A percentile compares a stretch with the other conserved stretches of the same genome.
phyloP scores from a whole-genome alignment of 1,139 yeast genomes.

The Taphrina pruni region DNA sequence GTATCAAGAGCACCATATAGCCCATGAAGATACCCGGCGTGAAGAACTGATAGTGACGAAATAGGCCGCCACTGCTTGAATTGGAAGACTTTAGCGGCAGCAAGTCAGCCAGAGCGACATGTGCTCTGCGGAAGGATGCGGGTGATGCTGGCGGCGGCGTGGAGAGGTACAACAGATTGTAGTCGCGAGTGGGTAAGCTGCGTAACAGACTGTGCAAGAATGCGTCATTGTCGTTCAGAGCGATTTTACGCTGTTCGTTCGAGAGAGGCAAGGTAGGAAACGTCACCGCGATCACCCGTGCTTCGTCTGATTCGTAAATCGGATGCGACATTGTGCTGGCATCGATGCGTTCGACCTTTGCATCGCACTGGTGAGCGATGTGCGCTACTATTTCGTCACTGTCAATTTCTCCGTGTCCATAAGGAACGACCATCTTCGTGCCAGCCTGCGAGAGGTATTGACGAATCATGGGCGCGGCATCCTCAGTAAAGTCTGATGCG shows the following conservation, averaged over 20 bases:
- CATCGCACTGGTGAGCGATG: slow-evolving; percentile 24
- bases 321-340: slow-evolving; percentile 33
- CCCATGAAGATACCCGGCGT: slow-evolving; percentile 75
- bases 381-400: slow-evolving; percentile 19
- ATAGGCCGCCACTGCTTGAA: slow-evolving; percentile 48
- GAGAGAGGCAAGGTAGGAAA: slow-evolving; percentile 28
- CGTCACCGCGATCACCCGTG: slow-evolving; percentile 24
- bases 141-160: slow-evolving; percentile 35
- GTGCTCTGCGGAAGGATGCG: slow-evolving; percentile 36
- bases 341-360: slow-evolving; percentile 28
- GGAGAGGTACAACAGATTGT: slow-evolving; percentile 33
- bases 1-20: slow-evolving; percentile 62
- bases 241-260: slow-evolving; percentile 7
- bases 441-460: slow-evolving; percentile 29
- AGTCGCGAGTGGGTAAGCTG: slow-evolving; percentile 22
- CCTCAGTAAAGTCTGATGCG: slow-evolving; percentile 33
- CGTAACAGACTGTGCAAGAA: slow-evolving; percentile 32
- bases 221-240: slow-evolving; percentile 32
- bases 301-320: slow-evolving; percentile 15
- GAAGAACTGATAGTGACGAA: slow-evolving; percentile 60
- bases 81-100: slow-evolving; percentile 3
- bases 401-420: slow-evolving; percentile 35
- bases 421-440: slow-evolving; percentile 39
- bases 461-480: slow-evolving; percentile 32
- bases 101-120: slow-evolving; percentile 8